Percentiles rank a stretch among this genome's conserved stretches.
Conservation (phyloP, 2,329 filamentous ascomycete genomes). For the Aureobasidium mangrovei region DNA sequence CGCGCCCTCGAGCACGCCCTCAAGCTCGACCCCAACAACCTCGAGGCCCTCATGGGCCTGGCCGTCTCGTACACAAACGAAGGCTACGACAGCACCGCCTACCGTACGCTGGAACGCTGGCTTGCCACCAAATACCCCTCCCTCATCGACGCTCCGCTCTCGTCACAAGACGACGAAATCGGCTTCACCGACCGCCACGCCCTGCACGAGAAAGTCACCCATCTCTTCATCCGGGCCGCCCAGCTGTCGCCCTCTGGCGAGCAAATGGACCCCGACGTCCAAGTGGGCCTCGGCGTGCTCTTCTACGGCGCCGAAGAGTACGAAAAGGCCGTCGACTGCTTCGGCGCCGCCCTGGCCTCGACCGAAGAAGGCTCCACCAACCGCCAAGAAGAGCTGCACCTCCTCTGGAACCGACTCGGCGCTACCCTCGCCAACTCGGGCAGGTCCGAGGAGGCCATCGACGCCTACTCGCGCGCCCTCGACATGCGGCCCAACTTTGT, state of each 20-base stretch:
- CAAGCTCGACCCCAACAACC: conserved; percentile 77
- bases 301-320: conserved; percentile 98
- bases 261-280: conserved; percentile 97
- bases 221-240: conserved; percentile 84
- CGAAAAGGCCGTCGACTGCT: conserved; percentile 97
- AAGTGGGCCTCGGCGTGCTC: conserved; percentile 90
- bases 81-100: conserved; percentile 94
- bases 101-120: conserved; percentile 94
- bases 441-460: conserved; percentile 89
- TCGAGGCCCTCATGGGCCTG: conserved; percentile 85
- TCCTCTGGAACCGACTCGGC: conserved; percentile 94
- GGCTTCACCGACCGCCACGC: conserved; percentile 89
- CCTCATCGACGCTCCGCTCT: conserved; percentile 61
- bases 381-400: conserved; percentile 75
- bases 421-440: conserved; percentile 94
- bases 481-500: conserved; percentile 92
- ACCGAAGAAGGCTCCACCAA: conserved; percentile 79
- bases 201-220: conserved; percentile 82
- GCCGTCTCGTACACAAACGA: conserved; percentile 98
- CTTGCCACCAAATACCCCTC: conserved; percentile 88
- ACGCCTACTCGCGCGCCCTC: conserved; percentile 88
- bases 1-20: conserved; percentile 85
- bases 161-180: conserved; percentile 69
- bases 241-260: conserved; percentile 85
- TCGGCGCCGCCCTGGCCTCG: conserved; percentile 79